These are phyloP conservation scores for Hanseniaspora singularis DNA, from an alignment of 805 yeast species.

Conservation along the genomic window DNA sequence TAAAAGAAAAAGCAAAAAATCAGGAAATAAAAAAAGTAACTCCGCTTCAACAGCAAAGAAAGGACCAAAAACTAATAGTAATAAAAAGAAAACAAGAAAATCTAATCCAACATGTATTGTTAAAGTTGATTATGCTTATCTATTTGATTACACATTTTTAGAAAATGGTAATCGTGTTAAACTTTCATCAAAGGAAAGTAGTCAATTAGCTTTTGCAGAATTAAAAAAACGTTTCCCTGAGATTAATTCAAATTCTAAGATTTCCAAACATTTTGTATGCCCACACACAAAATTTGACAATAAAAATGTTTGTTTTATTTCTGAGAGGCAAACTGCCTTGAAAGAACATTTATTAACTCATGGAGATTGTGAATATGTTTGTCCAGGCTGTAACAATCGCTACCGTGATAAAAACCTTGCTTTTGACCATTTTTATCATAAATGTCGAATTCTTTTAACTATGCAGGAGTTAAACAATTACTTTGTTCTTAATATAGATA, in stretches of 20 bases:
- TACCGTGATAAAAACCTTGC: neutral
- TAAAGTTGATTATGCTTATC: conserved; percentile 3
- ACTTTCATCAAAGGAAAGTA: conserved; percentile 1
- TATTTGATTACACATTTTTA: conserved; percentile 7
- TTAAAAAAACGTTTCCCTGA: conserved; percentile 6
- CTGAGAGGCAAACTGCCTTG: conserved; percentile 11
- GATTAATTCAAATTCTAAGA: neutral
- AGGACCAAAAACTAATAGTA: too few species aligned
- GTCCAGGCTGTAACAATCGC: neutral
- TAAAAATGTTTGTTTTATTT: conserved; percentile 11
- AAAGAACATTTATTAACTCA: conserved; percentile 13
- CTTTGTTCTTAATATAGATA: neutral
- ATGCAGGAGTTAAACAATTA: neutral
- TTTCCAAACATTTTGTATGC: conserved; percentile 10
- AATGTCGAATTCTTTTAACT: neutral
- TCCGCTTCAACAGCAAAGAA: too few species aligned
- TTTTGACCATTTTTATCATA: neutral
- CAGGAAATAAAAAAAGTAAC: too few species aligned
- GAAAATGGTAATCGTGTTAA: neutral
- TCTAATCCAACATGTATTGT: conserved; percentile 3
- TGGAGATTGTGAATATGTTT: conserved; percentile 1
- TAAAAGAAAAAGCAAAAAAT: too few species aligned
- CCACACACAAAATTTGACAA: conserved; percentile 6
- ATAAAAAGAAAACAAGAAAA: conserved; percentile 5
- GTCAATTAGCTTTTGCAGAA: neutral